Evolutionary conservation across 345 rosid genomes (phyloP).

Genomic region (Rhizophora apiculata): DNA sequence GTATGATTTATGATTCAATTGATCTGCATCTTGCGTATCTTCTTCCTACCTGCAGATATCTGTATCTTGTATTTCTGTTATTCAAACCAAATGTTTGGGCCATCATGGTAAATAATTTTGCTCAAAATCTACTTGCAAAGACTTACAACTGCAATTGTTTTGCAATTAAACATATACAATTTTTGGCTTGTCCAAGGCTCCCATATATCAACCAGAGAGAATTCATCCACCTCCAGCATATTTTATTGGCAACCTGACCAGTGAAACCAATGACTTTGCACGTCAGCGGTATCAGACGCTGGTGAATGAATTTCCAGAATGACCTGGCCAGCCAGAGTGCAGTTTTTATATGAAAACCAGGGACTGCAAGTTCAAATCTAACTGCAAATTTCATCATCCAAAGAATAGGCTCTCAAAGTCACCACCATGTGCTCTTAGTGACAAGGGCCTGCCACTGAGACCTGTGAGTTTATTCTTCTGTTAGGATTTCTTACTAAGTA

Average conservation of each 20-base stretch:
- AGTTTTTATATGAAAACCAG: conserved; percentile 74
- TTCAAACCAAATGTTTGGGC: too few species aligned
- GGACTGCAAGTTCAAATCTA: conserved; percentile 78
- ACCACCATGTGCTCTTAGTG: conserved; percentile 56
- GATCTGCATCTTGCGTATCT: too few species aligned
- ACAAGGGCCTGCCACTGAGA: conserved; percentile 91
- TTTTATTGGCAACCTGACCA: conserved; percentile 35
- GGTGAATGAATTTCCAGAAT: conserved; percentile 78
- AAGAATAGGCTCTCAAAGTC: conserved; percentile 47
- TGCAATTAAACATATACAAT: conserved; percentile 9
- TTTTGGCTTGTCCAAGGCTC: conserved; percentile 46
- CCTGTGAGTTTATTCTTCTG: conserved; percentile 60
- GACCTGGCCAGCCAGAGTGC: conserved; percentile 93
- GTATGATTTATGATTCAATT: too few species aligned
- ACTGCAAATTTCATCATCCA: conserved; percentile 91
- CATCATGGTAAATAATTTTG: neutral
- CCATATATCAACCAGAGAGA: conserved; percentile 51
- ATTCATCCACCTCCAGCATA: conserved; percentile 47
- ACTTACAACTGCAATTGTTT: neutral
- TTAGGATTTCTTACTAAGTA: neutral
- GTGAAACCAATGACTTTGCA: conserved; percentile 41
- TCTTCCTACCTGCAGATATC: too few species aligned
- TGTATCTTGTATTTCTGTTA: too few species aligned
- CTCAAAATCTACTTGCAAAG: neutral
- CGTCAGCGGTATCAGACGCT: conserved; percentile 45